Evolutionary conservation across 305 asterid genomes (phyloP).

Genomic region (Solanum hybrid): DNA sequence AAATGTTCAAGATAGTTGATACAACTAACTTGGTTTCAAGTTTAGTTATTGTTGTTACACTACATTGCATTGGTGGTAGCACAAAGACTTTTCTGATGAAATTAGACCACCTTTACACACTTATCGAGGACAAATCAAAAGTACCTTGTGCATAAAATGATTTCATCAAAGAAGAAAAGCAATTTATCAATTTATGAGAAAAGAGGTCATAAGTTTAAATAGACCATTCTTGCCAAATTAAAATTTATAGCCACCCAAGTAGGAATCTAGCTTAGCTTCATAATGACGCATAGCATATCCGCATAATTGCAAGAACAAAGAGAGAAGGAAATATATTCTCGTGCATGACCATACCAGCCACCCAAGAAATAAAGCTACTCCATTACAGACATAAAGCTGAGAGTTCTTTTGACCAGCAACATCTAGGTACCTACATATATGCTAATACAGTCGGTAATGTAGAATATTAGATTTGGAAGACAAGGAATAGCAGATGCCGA

Average conservation of each 20-base stretch:
- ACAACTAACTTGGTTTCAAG: not conserved
- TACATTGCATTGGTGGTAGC: not conserved
- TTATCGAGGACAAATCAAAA: not conserved
- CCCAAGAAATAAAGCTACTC: conserved; percentile 82
- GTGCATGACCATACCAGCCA: conserved; percentile 73
- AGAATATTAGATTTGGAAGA: not conserved
- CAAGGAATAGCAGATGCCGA: not conserved
- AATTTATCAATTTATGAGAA: not conserved
- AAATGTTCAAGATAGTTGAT: not conserved
- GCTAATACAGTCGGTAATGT: conserved; percentile 4
- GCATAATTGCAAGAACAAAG: not conserved
- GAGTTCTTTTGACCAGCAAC: conserved; percentile 68
- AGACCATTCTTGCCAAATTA: not conserved
- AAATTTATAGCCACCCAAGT: not conserved
- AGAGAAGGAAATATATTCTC: conserved; percentile 2
- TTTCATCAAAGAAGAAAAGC: not conserved
- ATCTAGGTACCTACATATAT: conserved; percentile 62
- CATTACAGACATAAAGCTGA: conserved; percentile 56
- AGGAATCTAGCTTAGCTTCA: not conserved
- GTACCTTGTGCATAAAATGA: not conserved
- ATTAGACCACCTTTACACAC: not conserved
- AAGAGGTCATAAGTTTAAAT: not conserved
- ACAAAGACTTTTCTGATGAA: not conserved
- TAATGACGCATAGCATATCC: not conserved
- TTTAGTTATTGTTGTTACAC: not conserved